Evolutionary conservation across 257 asterid genomes (phyloP).

Genomic region (Nicotiana knightiana): DNA sequence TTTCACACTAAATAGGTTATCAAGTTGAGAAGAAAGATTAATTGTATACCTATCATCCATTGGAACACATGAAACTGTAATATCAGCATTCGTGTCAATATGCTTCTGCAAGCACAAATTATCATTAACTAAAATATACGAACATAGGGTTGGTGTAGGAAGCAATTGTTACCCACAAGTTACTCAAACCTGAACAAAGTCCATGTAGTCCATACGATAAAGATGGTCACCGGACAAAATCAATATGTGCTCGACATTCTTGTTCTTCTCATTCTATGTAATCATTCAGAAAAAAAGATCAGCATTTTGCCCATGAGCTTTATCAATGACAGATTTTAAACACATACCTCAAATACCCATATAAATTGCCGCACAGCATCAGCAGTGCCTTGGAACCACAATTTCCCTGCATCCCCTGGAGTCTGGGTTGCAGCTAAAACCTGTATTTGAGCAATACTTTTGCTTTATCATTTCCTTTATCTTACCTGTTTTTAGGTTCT

Average conservation of each 20-base stretch:
- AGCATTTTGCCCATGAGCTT: background rate
- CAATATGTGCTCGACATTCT: constrained; percentile 65
- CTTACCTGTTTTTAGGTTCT: background rate
- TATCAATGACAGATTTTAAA: background rate
- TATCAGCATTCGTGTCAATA: constrained; percentile 83
- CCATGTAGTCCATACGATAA: constrained; percentile 96
- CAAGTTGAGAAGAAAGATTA: background rate
- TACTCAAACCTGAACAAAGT: constrained; percentile 74
- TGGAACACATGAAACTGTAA: constrained; percentile 91
- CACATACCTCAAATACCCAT: constrained; percentile 90
- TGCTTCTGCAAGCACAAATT: constrained; percentile 62
- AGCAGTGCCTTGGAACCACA: constrained; percentile 99
- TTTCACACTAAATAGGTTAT: background rate
- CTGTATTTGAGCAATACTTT: constrained; percentile 24
- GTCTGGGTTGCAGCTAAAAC: constrained; percentile 99
- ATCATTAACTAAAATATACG: background rate
- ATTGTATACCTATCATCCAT: constrained; percentile 72
- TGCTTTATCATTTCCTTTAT: constrained; percentile 1
- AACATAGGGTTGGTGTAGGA: background rate
- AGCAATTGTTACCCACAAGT: background rate
- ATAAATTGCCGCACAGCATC: constrained; percentile 93
- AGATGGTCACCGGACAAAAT: constrained; percentile 96
- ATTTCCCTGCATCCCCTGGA: constrained; percentile 83
- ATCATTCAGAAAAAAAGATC: constrained; percentile 5
- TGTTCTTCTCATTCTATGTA: constrained; percentile 72